Evolutionary conservation across 2,329 filamentous ascomycete genomes (phyloP).

Genomic region (Colletotrichum caudatum): DNA sequence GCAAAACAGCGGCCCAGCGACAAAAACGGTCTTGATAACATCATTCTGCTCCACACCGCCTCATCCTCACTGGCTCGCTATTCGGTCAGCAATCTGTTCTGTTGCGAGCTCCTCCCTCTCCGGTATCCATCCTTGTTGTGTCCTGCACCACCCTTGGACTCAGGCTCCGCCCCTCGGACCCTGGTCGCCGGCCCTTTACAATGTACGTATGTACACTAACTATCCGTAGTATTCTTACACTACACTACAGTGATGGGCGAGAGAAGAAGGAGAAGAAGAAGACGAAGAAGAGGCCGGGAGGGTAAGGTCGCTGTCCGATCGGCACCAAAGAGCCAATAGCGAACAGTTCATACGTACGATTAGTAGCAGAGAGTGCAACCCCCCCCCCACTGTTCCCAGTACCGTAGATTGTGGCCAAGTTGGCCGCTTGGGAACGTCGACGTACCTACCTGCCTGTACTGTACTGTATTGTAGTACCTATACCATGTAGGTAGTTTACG

Average conservation of each 20-base stretch:
- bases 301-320: slow-evolving; percentile 11
- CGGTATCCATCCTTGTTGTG: slow-evolving; percentile 30
- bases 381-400: slow-evolving; percentile 12
- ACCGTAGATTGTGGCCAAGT: slow-evolving; percentile 36
- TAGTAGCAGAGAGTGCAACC: not conserved
- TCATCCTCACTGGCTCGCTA: slow-evolving; percentile 18
- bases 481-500: too few relatives aligned
- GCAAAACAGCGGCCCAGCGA: slow-evolving; percentile 13
- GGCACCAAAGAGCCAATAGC: slow-evolving; percentile 18
- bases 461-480: too few relatives aligned
- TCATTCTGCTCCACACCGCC: slow-evolving; percentile 40
- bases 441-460: not conserved
- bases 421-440: slow-evolving; percentile 35
- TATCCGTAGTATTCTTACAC: too few relatives aligned
- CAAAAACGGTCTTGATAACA: slow-evolving; percentile 36
- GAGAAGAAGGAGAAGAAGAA: not conserved
- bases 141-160: slow-evolving; percentile 19
- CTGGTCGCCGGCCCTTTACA: slow-evolving; percentile 15
- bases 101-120: slow-evolving; percentile 25
- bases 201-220: not conserved
- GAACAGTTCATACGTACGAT: not conserved
- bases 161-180: slow-evolving; percentile 23
- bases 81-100: slow-evolving; percentile 12
- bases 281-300: not conserved
- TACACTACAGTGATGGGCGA: not conserved